Conservation (phyloP, 2,329 filamentous ascomycete genomes). For the Eurotiales sp. region DNA sequence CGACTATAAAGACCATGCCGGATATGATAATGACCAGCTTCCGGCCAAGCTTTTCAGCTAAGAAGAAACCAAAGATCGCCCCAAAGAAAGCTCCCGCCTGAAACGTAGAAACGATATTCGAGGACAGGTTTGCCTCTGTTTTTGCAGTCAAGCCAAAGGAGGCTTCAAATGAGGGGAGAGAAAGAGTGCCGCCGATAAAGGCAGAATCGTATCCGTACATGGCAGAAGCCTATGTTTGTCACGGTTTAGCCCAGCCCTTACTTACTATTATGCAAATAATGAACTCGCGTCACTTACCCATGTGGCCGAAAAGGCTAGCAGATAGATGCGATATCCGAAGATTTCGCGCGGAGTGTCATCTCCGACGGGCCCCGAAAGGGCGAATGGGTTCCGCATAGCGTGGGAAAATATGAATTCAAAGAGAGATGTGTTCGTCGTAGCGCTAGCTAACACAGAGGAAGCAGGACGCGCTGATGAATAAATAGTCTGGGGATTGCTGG, state of each 20-base stretch:
- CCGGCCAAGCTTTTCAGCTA: constrained; percentile 52
- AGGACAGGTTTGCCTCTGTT: neutral
- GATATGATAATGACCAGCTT: constrained; percentile 53
- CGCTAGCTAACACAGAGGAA: no score
- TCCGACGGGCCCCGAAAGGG: neutral
- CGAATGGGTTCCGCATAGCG: constrained; percentile 11
- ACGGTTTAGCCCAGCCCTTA: neutral
- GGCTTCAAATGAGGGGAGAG: constrained; percentile 4
- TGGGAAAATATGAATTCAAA: no score
- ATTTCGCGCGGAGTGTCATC: constrained; percentile 1
- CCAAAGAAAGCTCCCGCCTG: constrained; percentile 13
- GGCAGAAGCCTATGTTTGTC: constrained; percentile 1
- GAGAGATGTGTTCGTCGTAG: no score
- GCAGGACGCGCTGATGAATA: no score
- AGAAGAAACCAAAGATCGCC: constrained; percentile 2
- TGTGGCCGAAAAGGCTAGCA: constrained; percentile 1
- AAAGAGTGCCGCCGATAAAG: constrained; percentile 11
- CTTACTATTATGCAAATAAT: no score
- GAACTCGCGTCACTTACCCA: neutral
- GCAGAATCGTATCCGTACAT: constrained; percentile 13
- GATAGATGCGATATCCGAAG: constrained; percentile 6
- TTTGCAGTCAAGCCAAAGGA: constrained; percentile 6
- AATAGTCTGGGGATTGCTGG: no score
- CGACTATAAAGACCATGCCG: constrained; percentile 56
- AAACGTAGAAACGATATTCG: constrained; percentile 10